Percentiles rank a stretch among this genome's conserved stretches.
Conservation (phyloP, 179 eudicot genomes). For the Camellia oleifera region DNA sequence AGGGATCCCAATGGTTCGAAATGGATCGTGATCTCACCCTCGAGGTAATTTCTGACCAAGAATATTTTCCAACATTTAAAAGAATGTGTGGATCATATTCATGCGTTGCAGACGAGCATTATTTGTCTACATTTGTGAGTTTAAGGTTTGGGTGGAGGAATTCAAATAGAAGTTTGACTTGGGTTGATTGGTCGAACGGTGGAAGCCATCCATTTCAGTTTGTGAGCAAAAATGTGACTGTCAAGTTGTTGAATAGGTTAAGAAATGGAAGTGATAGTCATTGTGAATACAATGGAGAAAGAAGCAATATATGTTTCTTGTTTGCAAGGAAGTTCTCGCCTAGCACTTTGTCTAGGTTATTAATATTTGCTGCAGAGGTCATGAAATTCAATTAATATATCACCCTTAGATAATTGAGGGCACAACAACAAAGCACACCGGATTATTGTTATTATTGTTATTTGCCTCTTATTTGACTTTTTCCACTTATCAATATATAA, state of each 20-base stretch:
- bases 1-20: slow-evolving; percentile 59
- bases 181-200: slow-evolving; percentile 6
- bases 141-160: slow-evolving; percentile 23
- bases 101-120: slow-evolving; percentile 58
- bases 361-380: slow-evolving; percentile 16
- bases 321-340: slow-evolving; percentile 39
- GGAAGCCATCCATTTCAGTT: slow-evolving; percentile 27
- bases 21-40: slow-evolving; percentile 37
- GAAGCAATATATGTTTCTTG: slow-evolving; percentile 18
- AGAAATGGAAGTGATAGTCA: slow-evolving; percentile 20
- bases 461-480: too few relatives aligned
- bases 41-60: slow-evolving; percentile 31
- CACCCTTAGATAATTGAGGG: too few relatives aligned
- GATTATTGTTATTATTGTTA: too few relatives aligned
- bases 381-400: neutral
- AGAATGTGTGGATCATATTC: slow-evolving; percentile 26
- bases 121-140: slow-evolving; percentile 41
- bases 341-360: slow-evolving; percentile 14
- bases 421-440: too few relatives aligned
- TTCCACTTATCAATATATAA: too few relatives aligned
- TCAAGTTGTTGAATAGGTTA: slow-evolving; percentile 17
- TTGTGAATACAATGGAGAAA: slow-evolving; percentile 40
- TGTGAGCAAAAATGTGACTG: slow-evolving; percentile 25
- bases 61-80: slow-evolving; percentile 27
- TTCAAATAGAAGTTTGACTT: slow-evolving; percentile 33